Conservation (phyloP, 192 early-diverging fungal species). For the Geranomyces michiganensis region DNA sequence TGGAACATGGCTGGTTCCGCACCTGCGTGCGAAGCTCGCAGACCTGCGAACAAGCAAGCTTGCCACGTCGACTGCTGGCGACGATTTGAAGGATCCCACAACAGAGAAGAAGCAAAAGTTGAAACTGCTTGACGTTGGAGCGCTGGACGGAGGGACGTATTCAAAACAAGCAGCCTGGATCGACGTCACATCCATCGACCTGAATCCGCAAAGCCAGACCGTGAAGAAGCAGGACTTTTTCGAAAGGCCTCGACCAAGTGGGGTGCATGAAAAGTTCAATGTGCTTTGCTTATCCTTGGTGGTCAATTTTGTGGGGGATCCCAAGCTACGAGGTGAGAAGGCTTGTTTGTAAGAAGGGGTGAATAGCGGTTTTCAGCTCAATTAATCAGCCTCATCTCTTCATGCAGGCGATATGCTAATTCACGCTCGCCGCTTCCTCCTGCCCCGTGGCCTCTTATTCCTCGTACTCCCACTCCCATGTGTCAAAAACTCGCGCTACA, state of each 20-base stretch:
- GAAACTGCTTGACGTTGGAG: conserved; percentile 82
- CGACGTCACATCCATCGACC: conserved; percentile 76
- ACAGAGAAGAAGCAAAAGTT: conserved; percentile 36
- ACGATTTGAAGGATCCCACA: neutral
- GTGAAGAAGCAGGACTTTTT: conserved; percentile 86
- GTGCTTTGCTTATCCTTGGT: conserved; percentile 81
- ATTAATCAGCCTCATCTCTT: neutral
- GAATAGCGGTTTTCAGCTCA: too few relatives aligned
- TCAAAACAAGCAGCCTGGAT: conserved; percentile 68
- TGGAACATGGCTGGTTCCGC: conserved; percentile 73
- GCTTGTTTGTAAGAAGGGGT: too few relatives aligned
- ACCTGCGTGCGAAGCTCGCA: conserved; percentile 38
- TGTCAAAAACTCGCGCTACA: conserved; percentile 81
- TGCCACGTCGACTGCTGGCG: neutral
- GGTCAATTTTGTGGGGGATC: conserved; percentile 87
- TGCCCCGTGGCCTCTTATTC: conserved; percentile 64
- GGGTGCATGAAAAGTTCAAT: conserved; percentile 61
- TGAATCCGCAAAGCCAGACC: conserved; percentile 77
- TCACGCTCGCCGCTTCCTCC: conserved; percentile 52
- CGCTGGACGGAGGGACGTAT: conserved; percentile 78
- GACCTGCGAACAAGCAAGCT: too few relatives aligned
- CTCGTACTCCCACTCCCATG: conserved; percentile 84
- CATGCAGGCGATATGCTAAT: conserved; percentile 64
- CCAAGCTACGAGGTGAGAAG: conserved; percentile 59
- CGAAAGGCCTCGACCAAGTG: conserved; percentile 56